These are phyloP conservation scores for Ophiostoma sp. DNA, from an alignment of 2,329 filamentous ascomycete genomes.

Conservation along the genomic window DNA sequence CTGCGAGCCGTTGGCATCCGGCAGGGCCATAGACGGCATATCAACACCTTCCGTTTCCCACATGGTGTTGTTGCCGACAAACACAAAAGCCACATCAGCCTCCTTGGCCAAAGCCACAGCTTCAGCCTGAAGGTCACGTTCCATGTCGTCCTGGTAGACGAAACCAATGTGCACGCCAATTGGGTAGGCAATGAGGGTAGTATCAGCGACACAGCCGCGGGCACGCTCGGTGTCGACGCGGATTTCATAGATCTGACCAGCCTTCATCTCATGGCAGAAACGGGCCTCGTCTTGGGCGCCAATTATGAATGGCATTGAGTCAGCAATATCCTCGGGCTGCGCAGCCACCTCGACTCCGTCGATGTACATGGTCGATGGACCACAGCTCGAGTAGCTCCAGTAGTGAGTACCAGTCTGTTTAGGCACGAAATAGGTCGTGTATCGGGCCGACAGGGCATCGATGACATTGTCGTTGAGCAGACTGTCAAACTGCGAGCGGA, in stretches of 20 bases:
- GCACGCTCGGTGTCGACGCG: constrained; percentile 55
- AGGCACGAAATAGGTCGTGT: constrained; percentile 63
- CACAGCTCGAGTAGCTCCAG: constrained; percentile 64
- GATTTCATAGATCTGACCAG: constrained; percentile 55
- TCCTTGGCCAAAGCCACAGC: constrained; percentile 67
- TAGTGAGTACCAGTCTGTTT: constrained; percentile 60
- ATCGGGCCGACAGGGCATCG: constrained; percentile 54
- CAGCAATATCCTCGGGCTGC: constrained; percentile 63
- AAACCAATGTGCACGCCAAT: constrained; percentile 62
- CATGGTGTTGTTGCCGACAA: constrained; percentile 74
- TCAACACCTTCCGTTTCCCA: constrained; percentile 82
- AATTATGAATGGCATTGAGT: constrained; percentile 60
- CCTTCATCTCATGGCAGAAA: constrained; percentile 47
- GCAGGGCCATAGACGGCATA: constrained; percentile 75
- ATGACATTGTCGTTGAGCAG: constrained; percentile 33
- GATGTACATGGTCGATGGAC: constrained; percentile 65
- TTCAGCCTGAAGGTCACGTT: constrained; percentile 39
- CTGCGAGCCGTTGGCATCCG: constrained; percentile 55
- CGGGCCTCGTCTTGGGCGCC: constrained; percentile 58
- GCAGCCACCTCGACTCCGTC: constrained; percentile 65
- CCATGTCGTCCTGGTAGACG: constrained; percentile 59
- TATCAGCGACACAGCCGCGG: constrained; percentile 51
- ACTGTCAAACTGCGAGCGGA: constrained; percentile 33
- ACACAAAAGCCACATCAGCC: constrained; percentile 75
- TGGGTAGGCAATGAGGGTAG: constrained; percentile 55